Base-by-base conservation (phyloP, 495 filamentous ascomycete species). In the Neurospora sp. region DNA sequence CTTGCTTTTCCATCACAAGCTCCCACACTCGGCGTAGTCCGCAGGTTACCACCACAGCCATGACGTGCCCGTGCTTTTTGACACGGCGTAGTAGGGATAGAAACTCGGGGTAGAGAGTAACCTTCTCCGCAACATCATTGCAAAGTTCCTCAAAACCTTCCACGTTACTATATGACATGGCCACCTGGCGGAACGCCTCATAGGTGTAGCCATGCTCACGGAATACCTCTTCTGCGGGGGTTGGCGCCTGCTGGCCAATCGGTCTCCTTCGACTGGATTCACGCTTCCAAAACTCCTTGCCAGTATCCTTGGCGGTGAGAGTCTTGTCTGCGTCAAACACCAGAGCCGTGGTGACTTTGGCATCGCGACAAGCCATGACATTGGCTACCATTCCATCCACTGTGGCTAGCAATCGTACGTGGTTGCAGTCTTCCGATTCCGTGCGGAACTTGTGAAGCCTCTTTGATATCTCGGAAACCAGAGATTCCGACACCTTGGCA, bases 291-390 rank as follows among this genome's bases (percentile, higher is more conserved):
- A 88, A 91, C 71, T 88, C 48, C 5, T 39, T 74, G 20, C 88
- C 88, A 14, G 87, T 86, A 73, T 92, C 89, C 61, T 84, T 71
- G 22, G 84, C 74, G 68, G 85, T 79, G 73, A 92, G 78, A 0
- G 89, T 91, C 72, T 78, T 87, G 74, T 91, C 89, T 5, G 78
- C 89, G 74, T 91, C 90, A 39, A 91, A 72, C 1, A 89, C 83
- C 69, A 91, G 72, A 53, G 88, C 76, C 1, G 82, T 88, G 72
- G 53, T 61, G 22, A 61, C 11, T 5, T 16, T 31, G 12, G 53
- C 35, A 61, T 35, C 2, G 22, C 14, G 5, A 8, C 22, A 35
- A 31, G 53, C 72, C 16, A 73, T 27, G 9, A 39, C 14, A n/a
- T 69, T 27, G 10, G 70, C 12, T 20, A 88, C 10, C 9, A 78